These are phyloP conservation scores for Aquanectria penicillioides DNA, from an alignment of 2,329 filamentous ascomycete genomes.

Conservation along the genomic window DNA sequence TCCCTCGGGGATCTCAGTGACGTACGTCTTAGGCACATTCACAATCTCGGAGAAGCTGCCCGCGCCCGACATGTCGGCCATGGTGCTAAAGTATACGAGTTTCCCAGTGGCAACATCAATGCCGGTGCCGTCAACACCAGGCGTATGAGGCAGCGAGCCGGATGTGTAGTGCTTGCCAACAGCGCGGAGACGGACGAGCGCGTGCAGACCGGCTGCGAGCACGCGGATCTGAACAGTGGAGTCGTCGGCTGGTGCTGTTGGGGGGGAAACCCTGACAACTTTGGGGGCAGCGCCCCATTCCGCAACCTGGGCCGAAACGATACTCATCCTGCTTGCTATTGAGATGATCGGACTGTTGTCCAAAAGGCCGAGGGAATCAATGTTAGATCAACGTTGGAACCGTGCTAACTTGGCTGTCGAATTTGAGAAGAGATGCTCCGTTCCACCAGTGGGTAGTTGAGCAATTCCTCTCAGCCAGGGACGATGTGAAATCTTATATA, in stretches of 20 bases:
- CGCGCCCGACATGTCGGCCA: slow-evolving; percentile 41
- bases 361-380: neutral
- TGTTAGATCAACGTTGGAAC: too few relatives aligned
- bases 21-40: slow-evolving; percentile 54
- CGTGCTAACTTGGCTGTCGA: too few relatives aligned
- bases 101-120: slow-evolving; percentile 54
- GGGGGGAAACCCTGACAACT: slow-evolving; percentile 45
- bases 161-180: slow-evolving; percentile 64
- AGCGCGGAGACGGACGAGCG: slow-evolving; percentile 63
- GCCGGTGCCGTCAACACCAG: slow-evolving; percentile 65
- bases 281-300: slow-evolving; percentile 48
- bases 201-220: slow-evolving; percentile 61
- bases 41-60: slow-evolving; percentile 60
- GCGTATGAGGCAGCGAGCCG: slow-evolving; percentile 58
- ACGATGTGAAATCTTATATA: slow-evolving; percentile 6
- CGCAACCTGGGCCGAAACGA: slow-evolving; percentile 52
- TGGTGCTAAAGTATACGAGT: slow-evolving; percentile 59
- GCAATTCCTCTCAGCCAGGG: neutral
- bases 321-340: slow-evolving; percentile 31
- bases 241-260: slow-evolving; percentile 46
- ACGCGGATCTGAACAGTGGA: slow-evolving; percentile 61
- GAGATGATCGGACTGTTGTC: neutral
- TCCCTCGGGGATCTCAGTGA: slow-evolving; percentile 53
- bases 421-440: too few relatives aligned
- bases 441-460: too few relatives aligned